Conservation (phyloP, 108 stramenopile genomes). For the Nannochloropsis oceanica region DNA sequence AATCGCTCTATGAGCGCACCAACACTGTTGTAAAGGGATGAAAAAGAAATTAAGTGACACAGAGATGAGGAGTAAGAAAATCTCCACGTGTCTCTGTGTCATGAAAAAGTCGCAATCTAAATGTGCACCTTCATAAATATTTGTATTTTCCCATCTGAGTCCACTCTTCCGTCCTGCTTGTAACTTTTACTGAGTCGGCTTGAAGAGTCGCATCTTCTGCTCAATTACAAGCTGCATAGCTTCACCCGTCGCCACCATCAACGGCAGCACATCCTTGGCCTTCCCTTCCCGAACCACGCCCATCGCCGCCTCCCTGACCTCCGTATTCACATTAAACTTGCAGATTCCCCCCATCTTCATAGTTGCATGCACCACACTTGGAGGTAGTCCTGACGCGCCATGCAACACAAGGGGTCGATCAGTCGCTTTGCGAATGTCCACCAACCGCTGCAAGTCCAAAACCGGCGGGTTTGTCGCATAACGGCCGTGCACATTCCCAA, state of each 20-base stretch:
- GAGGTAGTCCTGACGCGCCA: constrained; percentile 32
- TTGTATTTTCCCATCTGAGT: not conserved
- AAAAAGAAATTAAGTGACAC: no score
- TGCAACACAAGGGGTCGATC: constrained; percentile 23
- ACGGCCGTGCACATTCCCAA: constrained; percentile 35
- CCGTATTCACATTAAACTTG: constrained; percentile 40
- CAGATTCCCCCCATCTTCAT: constrained; percentile 5
- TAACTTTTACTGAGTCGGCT: not conserved
- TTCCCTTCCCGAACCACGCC: not conserved
- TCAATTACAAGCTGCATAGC: constrained; percentile 8
- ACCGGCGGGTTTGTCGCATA: constrained; percentile 13
- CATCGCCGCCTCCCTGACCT: constrained; percentile 22
- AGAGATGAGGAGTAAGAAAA: no score
- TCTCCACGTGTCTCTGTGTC: no score
- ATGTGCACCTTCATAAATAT: not conserved
- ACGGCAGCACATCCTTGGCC: not conserved
- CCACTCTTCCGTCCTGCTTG: not conserved
- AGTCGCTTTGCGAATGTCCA: not conserved
- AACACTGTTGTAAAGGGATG: no score
- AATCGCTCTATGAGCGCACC: no score
- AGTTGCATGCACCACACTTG: not conserved
- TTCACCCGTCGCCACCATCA: not conserved
- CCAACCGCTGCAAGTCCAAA: constrained; percentile 27
- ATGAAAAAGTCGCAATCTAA: no score
- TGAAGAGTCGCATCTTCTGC: constrained; percentile 17